Base-by-base conservation (phyloP, 257 asterid species). In the Solanum paucissectum region DNA sequence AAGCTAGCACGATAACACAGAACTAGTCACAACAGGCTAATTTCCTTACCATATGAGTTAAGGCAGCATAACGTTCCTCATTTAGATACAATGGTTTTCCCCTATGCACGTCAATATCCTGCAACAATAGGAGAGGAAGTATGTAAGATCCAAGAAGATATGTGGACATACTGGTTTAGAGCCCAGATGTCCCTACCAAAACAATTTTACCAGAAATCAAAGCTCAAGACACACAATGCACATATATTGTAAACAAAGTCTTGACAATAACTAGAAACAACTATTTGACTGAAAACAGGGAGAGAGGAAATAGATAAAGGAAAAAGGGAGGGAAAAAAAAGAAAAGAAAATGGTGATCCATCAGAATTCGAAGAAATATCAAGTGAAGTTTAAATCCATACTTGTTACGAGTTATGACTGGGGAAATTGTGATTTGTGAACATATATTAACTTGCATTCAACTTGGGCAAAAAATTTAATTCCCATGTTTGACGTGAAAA, bases 31-130 rank as follows among this genome's bases (percentile, higher is more conserved):
- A 49, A 18, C 27, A 32, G 34, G 69, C 7, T 49, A 46, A 82
- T 46, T 49, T 18, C 18, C 44, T 29, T 93, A 97, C 99, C 99
- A 97, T 95, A 73, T 94, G 98, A 84, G 95, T 90, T 73, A 97
- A 92, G 87, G 96, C 94, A 37, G 99, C 98, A 74, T 96, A 97
- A 88, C 99, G 96, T 89, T 97, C 99, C 92, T 97, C 94, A 85
- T 94, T 97, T 81, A 97, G 91, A 91, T 90, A 96, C 91, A 97
- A 91, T 9, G 99, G 99, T 89, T 96, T 97, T 33, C 99, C 99
- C 84, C 99, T 91, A 62, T 84, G 89, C 97, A 97, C 94, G 40
- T 93, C 99, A 76, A 89, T 90, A 90, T 96, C 99, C 99, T 97
- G 96, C 91, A 93, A 87, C 60, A 86, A 86, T 55, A 76, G 27